Percentiles rank a stretch among this genome's conserved stretches.
Evolutionary conservation across 768 basidiomycete species (phyloP).

Genomic region (Pulveroboletus ravenelii): DNA sequence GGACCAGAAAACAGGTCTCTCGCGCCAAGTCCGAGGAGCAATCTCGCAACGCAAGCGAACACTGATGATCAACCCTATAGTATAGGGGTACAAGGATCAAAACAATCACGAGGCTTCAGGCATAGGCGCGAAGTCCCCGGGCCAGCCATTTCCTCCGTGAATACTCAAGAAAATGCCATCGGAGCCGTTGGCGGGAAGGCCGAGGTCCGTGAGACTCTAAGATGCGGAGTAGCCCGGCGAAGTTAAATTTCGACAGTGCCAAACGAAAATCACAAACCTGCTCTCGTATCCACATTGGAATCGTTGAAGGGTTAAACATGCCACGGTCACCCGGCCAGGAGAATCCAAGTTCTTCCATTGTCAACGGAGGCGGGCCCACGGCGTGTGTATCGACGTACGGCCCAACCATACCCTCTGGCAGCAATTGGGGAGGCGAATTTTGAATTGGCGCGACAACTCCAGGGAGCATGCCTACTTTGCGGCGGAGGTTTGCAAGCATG

Average conservation of each 20-base stretch:
- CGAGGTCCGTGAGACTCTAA: slow-evolving; percentile 84
- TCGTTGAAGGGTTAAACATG: slow-evolving; percentile 71
- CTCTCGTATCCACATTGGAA: slow-evolving; percentile 92
- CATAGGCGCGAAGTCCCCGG: slow-evolving; percentile 67
- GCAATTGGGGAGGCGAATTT: slow-evolving; percentile 47
- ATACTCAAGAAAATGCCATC: slow-evolving; percentile 86
- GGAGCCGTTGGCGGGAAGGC: slow-evolving; percentile 85
- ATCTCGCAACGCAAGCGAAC: slow-evolving; percentile 19
- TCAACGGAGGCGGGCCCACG: slow-evolving; percentile 56
- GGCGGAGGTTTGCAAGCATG: slow-evolving; percentile 88
- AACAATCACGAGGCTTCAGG: slow-evolving; percentile 76
- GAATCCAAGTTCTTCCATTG: slow-evolving; percentile 82
- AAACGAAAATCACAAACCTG: slow-evolving; percentile 48
- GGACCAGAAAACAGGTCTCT: not conserved
- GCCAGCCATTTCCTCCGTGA: slow-evolving; percentile 68
- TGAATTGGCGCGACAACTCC: slow-evolving; percentile 46
- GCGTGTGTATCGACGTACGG: slow-evolving; percentile 52
- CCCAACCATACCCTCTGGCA: slow-evolving; percentile 54
- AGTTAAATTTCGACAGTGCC: not conserved
- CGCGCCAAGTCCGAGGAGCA: not conserved
- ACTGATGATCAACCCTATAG: slow-evolving; percentile 19
- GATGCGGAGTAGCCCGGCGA: not conserved
- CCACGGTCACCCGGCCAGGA: slow-evolving; percentile 61
- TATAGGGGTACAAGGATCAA: slow-evolving; percentile 15
- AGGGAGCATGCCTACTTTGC: slow-evolving; percentile 71